phyloP scores from a whole-genome alignment of 306 rosid genomes.

The Cercis canadensis region DNA sequence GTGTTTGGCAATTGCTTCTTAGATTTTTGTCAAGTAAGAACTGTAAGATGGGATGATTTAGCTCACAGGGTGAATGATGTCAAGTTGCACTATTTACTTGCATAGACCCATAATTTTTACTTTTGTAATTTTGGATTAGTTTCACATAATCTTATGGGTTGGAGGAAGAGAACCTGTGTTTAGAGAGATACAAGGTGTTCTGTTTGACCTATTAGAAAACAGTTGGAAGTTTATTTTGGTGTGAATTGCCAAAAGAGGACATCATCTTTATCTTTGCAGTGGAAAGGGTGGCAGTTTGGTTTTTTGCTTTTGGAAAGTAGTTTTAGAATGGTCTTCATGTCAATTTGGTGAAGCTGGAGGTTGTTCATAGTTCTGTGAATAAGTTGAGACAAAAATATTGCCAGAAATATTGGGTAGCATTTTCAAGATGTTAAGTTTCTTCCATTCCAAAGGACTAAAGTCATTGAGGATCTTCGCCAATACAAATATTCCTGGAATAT shows the following conservation, averaged over 20 bases:
- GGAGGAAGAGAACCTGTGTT: background rate
- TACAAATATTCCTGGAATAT: slow-evolving; percentile 23
- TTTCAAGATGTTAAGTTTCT: background rate
- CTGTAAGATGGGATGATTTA: background rate
- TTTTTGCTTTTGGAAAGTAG: no score
- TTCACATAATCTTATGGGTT: background rate
- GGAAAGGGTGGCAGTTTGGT: no score
- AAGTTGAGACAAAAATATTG: no score
- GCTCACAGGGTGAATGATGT: slow-evolving; percentile 1
- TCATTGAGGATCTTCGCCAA: background rate
- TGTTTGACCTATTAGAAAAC: background rate
- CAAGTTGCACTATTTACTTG: background rate
- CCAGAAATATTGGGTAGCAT: no score
- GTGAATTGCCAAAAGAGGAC: no score
- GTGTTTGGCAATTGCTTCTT: slow-evolving; percentile 29
- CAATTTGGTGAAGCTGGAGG: no score
- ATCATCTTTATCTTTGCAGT: no score
- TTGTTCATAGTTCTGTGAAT: no score
- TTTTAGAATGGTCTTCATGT: no score
- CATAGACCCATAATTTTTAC: background rate
- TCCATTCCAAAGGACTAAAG: background rate
- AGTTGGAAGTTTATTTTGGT: background rate
- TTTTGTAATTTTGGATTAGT: background rate
- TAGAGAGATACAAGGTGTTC: background rate
- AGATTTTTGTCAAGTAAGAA: background rate